These are phyloP conservation scores for Lavandula angustifolia DNA, from an alignment of 257 asterid species.

Conservation along the genomic window DNA sequence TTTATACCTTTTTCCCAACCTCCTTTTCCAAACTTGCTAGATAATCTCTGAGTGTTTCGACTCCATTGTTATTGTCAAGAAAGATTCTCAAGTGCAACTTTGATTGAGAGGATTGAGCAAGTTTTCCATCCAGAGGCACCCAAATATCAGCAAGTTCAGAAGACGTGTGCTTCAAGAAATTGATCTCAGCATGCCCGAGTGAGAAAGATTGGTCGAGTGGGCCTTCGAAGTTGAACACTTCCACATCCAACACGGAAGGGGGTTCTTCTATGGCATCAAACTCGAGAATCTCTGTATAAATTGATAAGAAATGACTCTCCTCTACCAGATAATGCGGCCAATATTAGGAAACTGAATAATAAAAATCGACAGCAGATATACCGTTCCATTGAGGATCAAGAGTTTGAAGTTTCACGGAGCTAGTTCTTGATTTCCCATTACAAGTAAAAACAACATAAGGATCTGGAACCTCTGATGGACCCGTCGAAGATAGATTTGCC, in stretches of 20 bases:
- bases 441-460: slow-evolving; percentile 89
- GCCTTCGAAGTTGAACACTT: slow-evolving; percentile 84
- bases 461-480: slow-evolving; percentile 55
- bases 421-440: slow-evolving; percentile 86
- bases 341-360: background rate
- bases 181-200: slow-evolving; percentile 87
- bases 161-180: slow-evolving; percentile 80
- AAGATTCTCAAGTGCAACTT: slow-evolving; percentile 82
- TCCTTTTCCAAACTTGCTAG: slow-evolving; percentile 82
- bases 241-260: slow-evolving; percentile 82
- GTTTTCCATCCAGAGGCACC: slow-evolving; percentile 88
- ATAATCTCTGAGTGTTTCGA: slow-evolving; percentile 83
- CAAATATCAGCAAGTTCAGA: slow-evolving; percentile 82
- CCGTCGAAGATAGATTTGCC: slow-evolving; percentile 51
- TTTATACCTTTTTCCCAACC: slow-evolving; percentile 83
- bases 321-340: slow-evolving; percentile 11
- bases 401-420: slow-evolving; percentile 93
- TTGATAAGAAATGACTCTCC: slow-evolving; percentile 11
- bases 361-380: slow-evolving; percentile 22
- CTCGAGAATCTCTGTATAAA: slow-evolving; percentile 76
- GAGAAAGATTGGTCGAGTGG: slow-evolving; percentile 74
- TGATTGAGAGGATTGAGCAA: slow-evolving; percentile 72
- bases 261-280: slow-evolving; percentile 93
- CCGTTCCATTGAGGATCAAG: slow-evolving; percentile 90
- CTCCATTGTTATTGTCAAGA: slow-evolving; percentile 85